Percentiles rank a stretch among this genome's conserved stretches.
Conservation (phyloP, 75 land plant species). For the Ceratopteris richardii region DNA sequence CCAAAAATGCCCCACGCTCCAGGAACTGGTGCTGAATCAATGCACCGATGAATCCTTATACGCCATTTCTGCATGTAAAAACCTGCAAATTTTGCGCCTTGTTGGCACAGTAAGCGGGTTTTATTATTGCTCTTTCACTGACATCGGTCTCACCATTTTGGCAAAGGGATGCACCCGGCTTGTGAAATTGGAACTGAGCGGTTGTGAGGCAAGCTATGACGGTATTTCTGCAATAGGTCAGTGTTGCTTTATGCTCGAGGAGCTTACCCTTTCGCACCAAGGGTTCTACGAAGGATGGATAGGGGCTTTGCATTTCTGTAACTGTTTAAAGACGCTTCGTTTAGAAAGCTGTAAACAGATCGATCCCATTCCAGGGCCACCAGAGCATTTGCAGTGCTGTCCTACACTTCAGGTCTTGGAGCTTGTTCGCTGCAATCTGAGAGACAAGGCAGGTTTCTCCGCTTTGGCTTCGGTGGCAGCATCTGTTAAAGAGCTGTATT, state of each 20-base stretch:
- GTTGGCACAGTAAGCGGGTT: constrained; percentile 21
- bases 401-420: constrained; percentile 27
- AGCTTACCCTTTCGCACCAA: constrained; percentile 26
- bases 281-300: constrained; percentile 36
- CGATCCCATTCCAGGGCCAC: constrained; percentile 28
- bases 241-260: constrained; percentile 37
- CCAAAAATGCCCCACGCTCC: constrained; percentile 21
- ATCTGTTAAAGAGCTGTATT: constrained; percentile 21
- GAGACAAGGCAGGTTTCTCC: constrained; percentile 29
- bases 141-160: constrained; percentile 33
- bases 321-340: constrained; percentile 23
- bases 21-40: constrained; percentile 26
- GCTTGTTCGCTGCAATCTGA: constrained; percentile 23
- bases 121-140: constrained; percentile 25
- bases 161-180: constrained; percentile 23
- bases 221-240: constrained; percentile 37
- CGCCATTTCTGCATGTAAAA: constrained; percentile 18
- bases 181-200: constrained; percentile 30
- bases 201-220: constrained; percentile 38
- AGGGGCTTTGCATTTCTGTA: constrained; percentile 21
- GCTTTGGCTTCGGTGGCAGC: constrained; percentile 22
- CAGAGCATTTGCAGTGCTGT: constrained; percentile 22
- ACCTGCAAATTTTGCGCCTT: constrained; percentile 19
- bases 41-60: constrained; percentile 25
- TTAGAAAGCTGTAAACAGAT: constrained; percentile 31